Percentiles rank a stretch among this genome's conserved stretches.
Evolutionary conservation across 306 rosid genomes (phyloP).

Genomic region (Quillaja saponaria): DNA sequence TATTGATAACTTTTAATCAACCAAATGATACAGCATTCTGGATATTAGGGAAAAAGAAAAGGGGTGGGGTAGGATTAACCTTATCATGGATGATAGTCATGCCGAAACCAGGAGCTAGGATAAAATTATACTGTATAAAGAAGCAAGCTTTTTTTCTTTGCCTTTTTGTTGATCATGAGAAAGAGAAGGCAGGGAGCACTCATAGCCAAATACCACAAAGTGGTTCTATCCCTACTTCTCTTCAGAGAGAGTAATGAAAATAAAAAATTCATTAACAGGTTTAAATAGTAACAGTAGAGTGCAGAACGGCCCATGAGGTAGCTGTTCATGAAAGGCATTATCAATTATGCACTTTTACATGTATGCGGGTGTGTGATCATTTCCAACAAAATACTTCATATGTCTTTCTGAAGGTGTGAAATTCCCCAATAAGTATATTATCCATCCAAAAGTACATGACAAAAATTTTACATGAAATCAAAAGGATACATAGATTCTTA

Average conservation of each 20-base stretch:
- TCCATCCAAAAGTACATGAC: slow-evolving; percentile 12
- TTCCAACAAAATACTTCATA: slow-evolving; percentile 5
- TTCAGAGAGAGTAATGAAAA: slow-evolving; percentile 4
- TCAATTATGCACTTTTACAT: neutral
- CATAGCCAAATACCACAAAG: neutral
- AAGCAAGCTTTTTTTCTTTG: neutral
- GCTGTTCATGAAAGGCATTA: slow-evolving; percentile 17
- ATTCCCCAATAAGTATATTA: neutral
- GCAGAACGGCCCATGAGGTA: neutral
- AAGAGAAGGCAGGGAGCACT: neutral
- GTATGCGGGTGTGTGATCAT: neutral
- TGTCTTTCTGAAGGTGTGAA: slow-evolving; percentile 15
- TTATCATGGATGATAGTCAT: neutral
- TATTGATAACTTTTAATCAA: neutral
- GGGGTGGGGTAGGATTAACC: neutral
- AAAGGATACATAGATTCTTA: neutral
- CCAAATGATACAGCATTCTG: neutral
- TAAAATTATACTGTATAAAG: neutral
- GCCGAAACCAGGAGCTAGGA: neutral
- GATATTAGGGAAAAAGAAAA: neutral
- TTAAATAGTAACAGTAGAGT: neutral
- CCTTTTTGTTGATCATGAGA: neutral
- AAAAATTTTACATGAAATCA: slow-evolving; percentile 19
- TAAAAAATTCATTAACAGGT: slow-evolving; percentile 9
- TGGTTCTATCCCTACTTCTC: slow-evolving; percentile 5